Evolutionary conservation across 805 yeast genomes (phyloP).

Genomic region (Metschnikowia picachoensis): DNA sequence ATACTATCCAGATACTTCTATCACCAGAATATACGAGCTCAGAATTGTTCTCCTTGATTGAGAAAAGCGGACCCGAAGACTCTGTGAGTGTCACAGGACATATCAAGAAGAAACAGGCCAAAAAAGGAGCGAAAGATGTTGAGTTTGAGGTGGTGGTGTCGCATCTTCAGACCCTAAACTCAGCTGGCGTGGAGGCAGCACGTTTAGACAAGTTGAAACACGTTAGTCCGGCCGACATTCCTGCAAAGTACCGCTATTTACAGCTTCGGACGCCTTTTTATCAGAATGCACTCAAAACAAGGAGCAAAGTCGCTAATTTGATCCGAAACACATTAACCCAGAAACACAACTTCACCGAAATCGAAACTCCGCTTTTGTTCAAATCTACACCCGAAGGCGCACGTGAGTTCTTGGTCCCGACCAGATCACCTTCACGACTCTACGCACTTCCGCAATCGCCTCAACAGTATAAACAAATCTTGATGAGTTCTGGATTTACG

Average conservation of each 20-base stretch:
- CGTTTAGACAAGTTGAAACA: constrained; percentile 61
- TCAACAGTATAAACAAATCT: constrained; percentile 91
- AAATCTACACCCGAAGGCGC: constrained; percentile 99
- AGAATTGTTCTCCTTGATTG: constrained; percentile 36
- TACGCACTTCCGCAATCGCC: constrained; percentile 98
- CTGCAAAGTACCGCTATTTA: constrained; percentile 76
- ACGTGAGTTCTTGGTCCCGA: constrained; percentile 90
- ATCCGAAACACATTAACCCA: constrained; percentile 41
- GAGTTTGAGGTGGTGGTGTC: constrained; percentile 59
- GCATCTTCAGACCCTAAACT: constrained; percentile 54
- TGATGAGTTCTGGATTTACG: constrained; percentile 91
- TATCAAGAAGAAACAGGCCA: constrained; percentile 32
- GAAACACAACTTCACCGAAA: constrained; percentile 58
- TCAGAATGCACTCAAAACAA: constrained; percentile 51
- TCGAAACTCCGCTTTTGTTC: constrained; percentile 90
- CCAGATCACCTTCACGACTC: constrained; percentile 56
- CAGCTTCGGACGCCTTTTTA: constrained; percentile 63
- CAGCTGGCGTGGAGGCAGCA: constrained; percentile 60
- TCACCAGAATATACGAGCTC: constrained; percentile 40
- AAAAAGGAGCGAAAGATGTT: constrained; percentile 7
- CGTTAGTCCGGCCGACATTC: constrained; percentile 51
- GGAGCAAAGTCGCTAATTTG: constrained; percentile 53
- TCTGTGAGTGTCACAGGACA: constrained; percentile 64
- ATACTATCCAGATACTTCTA: constrained; percentile 48
- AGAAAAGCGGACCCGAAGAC: constrained; percentile 63